phyloP scores from a whole-genome alignment of 331 rosid species.

The Erythrophleum ivorense region DNA sequence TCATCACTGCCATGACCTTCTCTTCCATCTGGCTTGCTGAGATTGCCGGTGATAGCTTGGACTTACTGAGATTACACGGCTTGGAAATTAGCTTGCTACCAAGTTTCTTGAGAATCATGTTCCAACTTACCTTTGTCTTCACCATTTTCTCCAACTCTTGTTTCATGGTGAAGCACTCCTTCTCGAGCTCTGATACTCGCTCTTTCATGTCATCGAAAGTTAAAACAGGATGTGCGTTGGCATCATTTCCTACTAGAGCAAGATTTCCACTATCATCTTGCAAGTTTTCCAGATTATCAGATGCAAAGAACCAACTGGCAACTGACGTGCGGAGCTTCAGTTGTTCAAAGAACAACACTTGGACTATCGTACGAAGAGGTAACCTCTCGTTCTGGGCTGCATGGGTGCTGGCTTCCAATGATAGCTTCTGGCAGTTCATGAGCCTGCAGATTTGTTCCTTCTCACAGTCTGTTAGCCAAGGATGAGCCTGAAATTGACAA shows the following conservation, averaged over 20 bases:
- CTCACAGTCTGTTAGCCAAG: slow-evolving; percentile 82
- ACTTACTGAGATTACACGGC: slow-evolving; percentile 39
- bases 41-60: slow-evolving; percentile 52
- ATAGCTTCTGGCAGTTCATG: slow-evolving; percentile 91
- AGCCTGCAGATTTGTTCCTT: slow-evolving; percentile 87
- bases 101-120: slow-evolving; percentile 61
- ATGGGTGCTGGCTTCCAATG: slow-evolving; percentile 90
- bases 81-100: slow-evolving; percentile 59
- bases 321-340: slow-evolving; percentile 80
- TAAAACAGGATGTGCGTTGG: slow-evolving; percentile 38
- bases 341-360: slow-evolving; percentile 87
- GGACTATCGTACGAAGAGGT: slow-evolving; percentile 82
- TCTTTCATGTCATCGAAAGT: slow-evolving; percentile 64
- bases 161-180: slow-evolving; percentile 78
- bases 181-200: slow-evolving; percentile 74
- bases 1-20: slow-evolving; percentile 43
- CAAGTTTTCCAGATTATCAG: slow-evolving; percentile 74
- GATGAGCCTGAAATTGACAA: slow-evolving; percentile 66
- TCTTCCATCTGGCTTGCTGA: slow-evolving; percentile 46
- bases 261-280: slow-evolving; percentile 58
- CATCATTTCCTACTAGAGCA: slow-evolving; percentile 46
- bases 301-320: slow-evolving; percentile 76
- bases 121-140: slow-evolving; percentile 81
- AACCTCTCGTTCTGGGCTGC: slow-evolving; percentile 93
- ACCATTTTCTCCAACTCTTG: slow-evolving; percentile 75